These are phyloP conservation scores for Pythium rhizo-oryzae DNA, from an alignment of 352 stramenopile genomes.

Conservation along the genomic window DNA sequence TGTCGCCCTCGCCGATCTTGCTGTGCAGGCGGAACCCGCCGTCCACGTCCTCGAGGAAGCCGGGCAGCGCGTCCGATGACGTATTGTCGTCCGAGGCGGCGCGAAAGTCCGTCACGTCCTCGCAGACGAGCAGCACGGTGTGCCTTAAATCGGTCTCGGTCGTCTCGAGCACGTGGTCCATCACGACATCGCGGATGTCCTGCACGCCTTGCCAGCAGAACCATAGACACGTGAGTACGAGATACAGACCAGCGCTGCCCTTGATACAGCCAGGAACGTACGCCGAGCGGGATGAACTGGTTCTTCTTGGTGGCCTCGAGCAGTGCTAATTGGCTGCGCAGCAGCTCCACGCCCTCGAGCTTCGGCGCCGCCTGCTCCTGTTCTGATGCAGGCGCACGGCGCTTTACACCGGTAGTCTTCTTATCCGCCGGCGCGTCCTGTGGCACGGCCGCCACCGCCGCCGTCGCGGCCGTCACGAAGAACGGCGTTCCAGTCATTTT, in stretches of 20 bases:
- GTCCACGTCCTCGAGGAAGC: conserved; percentile 44
- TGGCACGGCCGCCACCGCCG: conserved; percentile 10
- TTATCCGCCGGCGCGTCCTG: not conserved
- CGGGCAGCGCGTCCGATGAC: conserved; percentile 15
- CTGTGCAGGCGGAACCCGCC: conserved; percentile 44
- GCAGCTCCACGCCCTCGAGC: conserved; percentile 21
- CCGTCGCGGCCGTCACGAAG: conserved; percentile 44
- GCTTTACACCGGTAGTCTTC: conserved; percentile 32
- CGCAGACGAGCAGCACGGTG: conserved; percentile 70
- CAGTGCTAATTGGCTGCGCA: conserved; percentile 44
- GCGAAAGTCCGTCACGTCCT: conserved; percentile 63
- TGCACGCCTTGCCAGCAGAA: conserved; percentile 17
- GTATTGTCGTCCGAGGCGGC: conserved; percentile 13
- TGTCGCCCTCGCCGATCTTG: conserved; percentile 71
- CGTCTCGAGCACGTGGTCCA: conserved; percentile 63
- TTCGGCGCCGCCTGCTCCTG: conserved; percentile 5
- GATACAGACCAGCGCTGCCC: not conserved
- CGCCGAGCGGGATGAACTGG: conserved; percentile 46
- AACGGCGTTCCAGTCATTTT: conserved; percentile 62
- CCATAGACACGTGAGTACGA: not conserved
- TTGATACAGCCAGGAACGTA: conserved; percentile 28
- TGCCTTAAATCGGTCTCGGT: conserved; percentile 64
- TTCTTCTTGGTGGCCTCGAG: conserved; percentile 39
- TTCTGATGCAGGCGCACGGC: conserved; percentile 8
- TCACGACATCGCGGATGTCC: conserved; percentile 68